Evolutionary conservation across 2,329 filamentous ascomycete species (phyloP).

Genomic region (Paracorniculantispora psalliotae): DNA sequence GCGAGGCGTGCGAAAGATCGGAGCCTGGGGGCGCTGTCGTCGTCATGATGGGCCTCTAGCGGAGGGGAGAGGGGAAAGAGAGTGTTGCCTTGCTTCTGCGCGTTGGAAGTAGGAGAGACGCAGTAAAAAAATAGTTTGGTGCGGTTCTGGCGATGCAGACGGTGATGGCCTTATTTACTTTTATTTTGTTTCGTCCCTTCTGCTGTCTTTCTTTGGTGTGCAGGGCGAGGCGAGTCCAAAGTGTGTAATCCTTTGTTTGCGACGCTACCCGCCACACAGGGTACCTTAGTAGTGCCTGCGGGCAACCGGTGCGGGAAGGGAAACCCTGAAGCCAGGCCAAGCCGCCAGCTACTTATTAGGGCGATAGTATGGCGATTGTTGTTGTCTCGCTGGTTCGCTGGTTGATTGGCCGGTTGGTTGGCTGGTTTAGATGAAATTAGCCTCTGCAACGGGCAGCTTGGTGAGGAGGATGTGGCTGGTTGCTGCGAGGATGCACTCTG

Average conservation of each 20-base stretch:
- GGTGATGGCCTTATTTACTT: neutral
- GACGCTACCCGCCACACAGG: neutral
- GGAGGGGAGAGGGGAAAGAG: neutral
- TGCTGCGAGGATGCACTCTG: no score
- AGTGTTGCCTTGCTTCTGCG: neutral
- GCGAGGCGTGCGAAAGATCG: slow-evolving; percentile 20
- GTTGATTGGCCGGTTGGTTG: neutral
- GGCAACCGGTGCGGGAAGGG: neutral
- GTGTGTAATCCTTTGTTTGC: slow-evolving; percentile 1
- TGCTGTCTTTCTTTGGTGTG: neutral
- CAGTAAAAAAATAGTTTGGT: neutral
- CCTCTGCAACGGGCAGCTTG: no score
- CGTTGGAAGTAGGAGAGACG: neutral
- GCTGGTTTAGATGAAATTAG: no score
- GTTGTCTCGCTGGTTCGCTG: neutral
- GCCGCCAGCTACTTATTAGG: neutral
- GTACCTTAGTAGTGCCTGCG: neutral
- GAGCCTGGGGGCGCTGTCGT: slow-evolving; percentile 19
- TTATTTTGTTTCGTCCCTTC: neutral
- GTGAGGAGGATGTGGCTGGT: no score
- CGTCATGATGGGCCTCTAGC: slow-evolving; percentile 25
- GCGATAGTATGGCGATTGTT: neutral
- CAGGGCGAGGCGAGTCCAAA: neutral
- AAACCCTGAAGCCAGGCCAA: neutral
- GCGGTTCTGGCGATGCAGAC: neutral